phyloP scores from a whole-genome alignment of 2,329 filamentous ascomycete genomes.

The Xylaria sp. region DNA sequence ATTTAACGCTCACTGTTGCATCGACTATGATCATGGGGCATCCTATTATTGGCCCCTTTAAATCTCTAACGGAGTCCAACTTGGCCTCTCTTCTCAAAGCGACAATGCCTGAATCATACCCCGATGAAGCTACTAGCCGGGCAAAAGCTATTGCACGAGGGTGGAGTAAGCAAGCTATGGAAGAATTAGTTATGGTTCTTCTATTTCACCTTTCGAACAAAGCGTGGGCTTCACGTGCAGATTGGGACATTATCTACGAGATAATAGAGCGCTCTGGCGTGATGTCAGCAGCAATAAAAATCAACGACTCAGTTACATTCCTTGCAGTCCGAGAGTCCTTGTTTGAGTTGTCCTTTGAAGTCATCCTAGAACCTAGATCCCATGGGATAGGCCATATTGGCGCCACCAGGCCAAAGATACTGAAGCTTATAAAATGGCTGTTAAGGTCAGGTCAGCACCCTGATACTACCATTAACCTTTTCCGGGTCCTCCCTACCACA shows the following conservation, averaged over 20 bases:
- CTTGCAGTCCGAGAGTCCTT: background rate
- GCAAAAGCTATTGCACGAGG: background rate
- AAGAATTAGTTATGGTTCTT: background rate
- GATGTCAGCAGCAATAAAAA: background rate
- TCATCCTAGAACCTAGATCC: background rate
- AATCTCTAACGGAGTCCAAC: background rate
- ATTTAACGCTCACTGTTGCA: background rate
- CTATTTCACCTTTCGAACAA: background rate
- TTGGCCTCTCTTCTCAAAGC: background rate
- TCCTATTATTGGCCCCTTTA: background rate
- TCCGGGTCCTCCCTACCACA: too few relatives aligned
- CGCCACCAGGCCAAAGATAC: background rate
- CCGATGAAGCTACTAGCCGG: background rate
- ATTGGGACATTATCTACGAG: background rate
- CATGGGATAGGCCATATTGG: background rate
- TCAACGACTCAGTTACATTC: background rate
- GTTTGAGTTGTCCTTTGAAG: background rate
- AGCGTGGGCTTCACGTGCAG: background rate
- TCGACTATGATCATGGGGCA: background rate
- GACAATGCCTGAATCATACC: background rate
- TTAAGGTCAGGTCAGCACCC: background rate
- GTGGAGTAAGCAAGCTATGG: background rate
- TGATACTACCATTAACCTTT: too few relatives aligned
- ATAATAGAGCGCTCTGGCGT: background rate
- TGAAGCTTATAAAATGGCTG: slow-evolving; percentile 3